Evolutionary conservation across 768 basidiomycete species (phyloP).

Genomic region (Agaricus bisporus): DNA sequence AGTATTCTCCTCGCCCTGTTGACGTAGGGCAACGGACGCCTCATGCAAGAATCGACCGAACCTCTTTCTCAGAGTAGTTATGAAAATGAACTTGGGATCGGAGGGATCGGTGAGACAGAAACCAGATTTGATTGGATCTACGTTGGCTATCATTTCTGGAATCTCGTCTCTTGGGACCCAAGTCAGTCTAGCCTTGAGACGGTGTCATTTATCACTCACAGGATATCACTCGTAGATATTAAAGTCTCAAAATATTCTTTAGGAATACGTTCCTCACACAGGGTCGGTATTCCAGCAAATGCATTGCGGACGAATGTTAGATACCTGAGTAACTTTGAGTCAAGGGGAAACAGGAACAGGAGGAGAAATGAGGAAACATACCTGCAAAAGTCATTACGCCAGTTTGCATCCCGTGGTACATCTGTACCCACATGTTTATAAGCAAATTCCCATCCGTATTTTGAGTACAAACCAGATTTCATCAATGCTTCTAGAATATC

Average conservation of each 20-base stretch:
- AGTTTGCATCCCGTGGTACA: slow-evolving; percentile 47
- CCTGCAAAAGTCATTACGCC: slow-evolving; percentile 88
- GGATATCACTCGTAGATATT: slow-evolving; percentile 53
- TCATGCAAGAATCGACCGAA: slow-evolving; percentile 67
- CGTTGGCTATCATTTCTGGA: slow-evolving; percentile 68
- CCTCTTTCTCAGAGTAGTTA: slow-evolving; percentile 47
- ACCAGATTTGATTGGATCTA: slow-evolving; percentile 56
- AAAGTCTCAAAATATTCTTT: slow-evolving; percentile 39
- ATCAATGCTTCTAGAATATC: slow-evolving; percentile 50
- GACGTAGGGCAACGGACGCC: slow-evolving; percentile 59
- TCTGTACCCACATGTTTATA: slow-evolving; percentile 22
- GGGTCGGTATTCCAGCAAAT: slow-evolving; percentile 67
- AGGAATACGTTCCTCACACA: slow-evolving; percentile 48
- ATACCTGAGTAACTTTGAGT: slow-evolving; percentile 33
- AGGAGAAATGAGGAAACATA: slow-evolving; percentile 22
- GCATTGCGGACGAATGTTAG: slow-evolving; percentile 70
- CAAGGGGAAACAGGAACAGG: not conserved
- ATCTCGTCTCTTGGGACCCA: slow-evolving; percentile 45
- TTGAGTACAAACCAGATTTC: slow-evolving; percentile 34
- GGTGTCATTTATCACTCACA: slow-evolving; percentile 37
- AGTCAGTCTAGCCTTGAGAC: not conserved
- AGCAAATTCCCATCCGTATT: not conserved
- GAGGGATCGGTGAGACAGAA: slow-evolving; percentile 60
- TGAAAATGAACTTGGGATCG: slow-evolving; percentile 62
- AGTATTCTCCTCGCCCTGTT: slow-evolving; percentile 75